A percentile compares a stretch with the other conserved stretches of the same genome.
These are phyloP conservation scores for Jatropha curcas DNA, from an alignment of 345 rosid genomes.

Conservation along the genomic window DNA sequence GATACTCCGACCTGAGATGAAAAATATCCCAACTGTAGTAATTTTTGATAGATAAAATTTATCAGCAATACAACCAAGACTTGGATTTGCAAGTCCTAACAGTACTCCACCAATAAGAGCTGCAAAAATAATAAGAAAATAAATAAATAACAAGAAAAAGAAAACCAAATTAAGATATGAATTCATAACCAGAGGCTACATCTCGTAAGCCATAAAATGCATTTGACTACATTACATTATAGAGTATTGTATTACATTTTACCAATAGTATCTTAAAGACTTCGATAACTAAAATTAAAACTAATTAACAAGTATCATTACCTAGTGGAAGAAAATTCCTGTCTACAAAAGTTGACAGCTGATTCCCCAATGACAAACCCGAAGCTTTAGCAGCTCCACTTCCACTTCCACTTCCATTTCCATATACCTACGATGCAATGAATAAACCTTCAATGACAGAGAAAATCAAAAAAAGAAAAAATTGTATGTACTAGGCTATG, in stretches of 20 bases:
- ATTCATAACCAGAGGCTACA: not conserved
- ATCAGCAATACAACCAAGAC: conserved; percentile 83
- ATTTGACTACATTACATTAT: no score
- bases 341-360: conserved; percentile 46
- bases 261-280: no score
- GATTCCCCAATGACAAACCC: conserved; percentile 42
- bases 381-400: conserved; percentile 26
- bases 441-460: not conserved
- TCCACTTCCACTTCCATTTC: conserved; percentile 33
- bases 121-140: conserved; percentile 28
- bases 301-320: conserved; percentile 15
- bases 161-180: not conserved
- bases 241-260: no score
- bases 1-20: conserved; percentile 65
- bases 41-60: conserved; percentile 67
- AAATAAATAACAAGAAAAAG: no score
- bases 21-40: conserved; percentile 73
- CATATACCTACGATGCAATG: conserved; percentile 35
- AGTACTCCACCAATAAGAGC: conserved; percentile 84
- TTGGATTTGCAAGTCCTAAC: conserved; percentile 80
- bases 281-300: no score
- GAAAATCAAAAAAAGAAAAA: not conserved
- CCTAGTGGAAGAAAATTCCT: conserved; percentile 85
- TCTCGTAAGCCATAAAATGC: no score
- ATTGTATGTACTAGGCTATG: no score